Base-by-base conservation (phyloP, 192 early-diverging fungal species). In the Rhizophagus sp. region DNA sequence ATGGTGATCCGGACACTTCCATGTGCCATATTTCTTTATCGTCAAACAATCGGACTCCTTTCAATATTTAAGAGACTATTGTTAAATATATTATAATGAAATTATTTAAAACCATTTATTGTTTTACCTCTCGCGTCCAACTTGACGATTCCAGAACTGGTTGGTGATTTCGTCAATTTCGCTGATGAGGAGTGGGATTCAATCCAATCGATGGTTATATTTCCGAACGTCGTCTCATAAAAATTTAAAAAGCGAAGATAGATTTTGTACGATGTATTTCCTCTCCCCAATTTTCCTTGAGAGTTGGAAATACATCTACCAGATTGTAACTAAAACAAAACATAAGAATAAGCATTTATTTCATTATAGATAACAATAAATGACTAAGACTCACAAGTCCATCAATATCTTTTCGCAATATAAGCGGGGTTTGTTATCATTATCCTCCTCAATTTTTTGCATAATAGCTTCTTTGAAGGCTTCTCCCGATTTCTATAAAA, bases 231-330 rank as follows among this genome's bases (percentile, higher is more conserved):
- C 19, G 71, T 65, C 52, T 75, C 72, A 61, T 80, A n/a, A 80
- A 75, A 74, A 80, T 75, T 80, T 80, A 41, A 80, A 80, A 27
- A 80, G 63, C 22, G 61, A 72, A 75, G 72, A 62, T 6, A 80
- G 24, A 64, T 80, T 39, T 7, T 80, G 62, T 5, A 80, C 72
- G 47, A 80, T 80, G 49, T 80, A 74, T 74, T 74, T 80, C 66
- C 79, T 30, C 41, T 80, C 61, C 19, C 72, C 70, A 57, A 80
- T 64, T 65, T 80, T 80, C 67, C 72, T 64, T 30, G 72, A 66
- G 13, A 7, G 39, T 62, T 2, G 68, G 39, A 72, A 36, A 79
- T 44, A 61, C 22, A 47, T 80, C 72, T 47, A 80, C 79, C 41
- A 71, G 3, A 0, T 79, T 79, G 30, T 72, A 79, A 63, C 78